phyloP scores from a whole-genome alignment of 768 basidiomycete genomes.

The Xanthoconium purpureum region DNA sequence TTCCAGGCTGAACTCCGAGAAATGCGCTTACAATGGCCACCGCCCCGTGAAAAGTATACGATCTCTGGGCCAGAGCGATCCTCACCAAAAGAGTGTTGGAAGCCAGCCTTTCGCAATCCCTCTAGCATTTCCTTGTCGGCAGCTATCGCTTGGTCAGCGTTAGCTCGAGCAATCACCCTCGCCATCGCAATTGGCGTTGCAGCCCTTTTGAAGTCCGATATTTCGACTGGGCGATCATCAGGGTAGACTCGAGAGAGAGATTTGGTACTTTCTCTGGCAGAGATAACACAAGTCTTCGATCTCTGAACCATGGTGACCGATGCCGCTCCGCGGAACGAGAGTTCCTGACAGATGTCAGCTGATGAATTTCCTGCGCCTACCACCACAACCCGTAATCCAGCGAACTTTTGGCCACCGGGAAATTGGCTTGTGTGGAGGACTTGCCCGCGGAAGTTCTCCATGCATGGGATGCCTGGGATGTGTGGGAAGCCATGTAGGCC shows the following conservation, averaged over 20 bases:
- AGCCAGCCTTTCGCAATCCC: constrained; percentile 2
- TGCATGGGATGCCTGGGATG: not conserved
- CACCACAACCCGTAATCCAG: constrained; percentile 22
- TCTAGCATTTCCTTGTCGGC: constrained; percentile 3
- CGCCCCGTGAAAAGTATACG: constrained; percentile 3
- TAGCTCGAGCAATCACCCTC: not conserved
- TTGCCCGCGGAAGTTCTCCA: constrained; percentile 3
- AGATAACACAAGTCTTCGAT: constrained; percentile 5
- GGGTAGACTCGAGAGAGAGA: not conserved
- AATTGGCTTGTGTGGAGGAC: constrained; percentile 5
- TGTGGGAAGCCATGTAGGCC: not conserved
- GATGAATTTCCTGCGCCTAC: not conserved
- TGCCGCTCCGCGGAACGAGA: constrained; percentile 1
- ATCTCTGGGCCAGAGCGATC: not conserved
- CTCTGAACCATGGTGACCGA: constrained; percentile 5
- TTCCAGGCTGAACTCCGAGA: too few relatives aligned
- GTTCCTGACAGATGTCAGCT: constrained; percentile 6
- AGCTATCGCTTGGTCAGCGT: not conserved
- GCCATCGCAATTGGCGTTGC: not conserved
- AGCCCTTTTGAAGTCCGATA: constrained; percentile 6
- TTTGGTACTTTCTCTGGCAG: not conserved
- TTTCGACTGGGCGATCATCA: not conserved
- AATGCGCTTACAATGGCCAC: constrained; percentile 1
- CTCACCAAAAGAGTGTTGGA: not conserved
- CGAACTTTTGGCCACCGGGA: constrained; percentile 24